Evolutionary conservation across 148 eudicot genomes (phyloP).

Genomic region (Pouteria glomerata): DNA sequence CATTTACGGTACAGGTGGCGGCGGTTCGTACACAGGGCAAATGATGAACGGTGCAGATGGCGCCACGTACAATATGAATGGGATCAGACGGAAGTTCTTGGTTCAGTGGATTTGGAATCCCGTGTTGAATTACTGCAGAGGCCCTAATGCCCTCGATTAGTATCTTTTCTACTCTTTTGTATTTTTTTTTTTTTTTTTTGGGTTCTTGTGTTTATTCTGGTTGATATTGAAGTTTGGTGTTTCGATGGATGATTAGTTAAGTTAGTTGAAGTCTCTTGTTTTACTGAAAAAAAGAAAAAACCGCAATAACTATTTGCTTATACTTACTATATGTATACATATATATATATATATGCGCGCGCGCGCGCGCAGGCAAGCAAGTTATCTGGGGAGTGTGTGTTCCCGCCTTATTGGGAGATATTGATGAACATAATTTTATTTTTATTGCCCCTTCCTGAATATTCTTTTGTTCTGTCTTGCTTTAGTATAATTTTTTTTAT

Average conservation of each 20-base stretch:
- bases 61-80: conserved; percentile 84
- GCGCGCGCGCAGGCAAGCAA: too few relatives aligned
- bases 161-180: background rate
- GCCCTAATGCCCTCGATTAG: conserved; percentile 74
- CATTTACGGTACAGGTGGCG: conserved; percentile 85
- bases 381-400: background rate
- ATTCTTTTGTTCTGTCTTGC: too few relatives aligned
- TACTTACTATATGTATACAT: background rate
- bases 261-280: conserved; percentile 1
- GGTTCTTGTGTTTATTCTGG: background rate
- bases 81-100: conserved; percentile 64
- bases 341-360: background rate
- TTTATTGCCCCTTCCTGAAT: too few relatives aligned
- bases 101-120: conserved; percentile 89
- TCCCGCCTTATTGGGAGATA: conserved; percentile 7
- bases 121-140: conserved; percentile 60
- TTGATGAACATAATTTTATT: too few relatives aligned
- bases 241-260: conserved; percentile 4
- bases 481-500: too few relatives aligned
- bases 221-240: conserved; percentile 1
- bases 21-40: conserved; percentile 89
- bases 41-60: conserved; percentile 70
- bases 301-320: conserved; percentile 8
- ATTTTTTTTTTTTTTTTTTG: background rate
- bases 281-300: background rate